Percentiles rank a stretch among this genome's conserved stretches.
Conservation (phyloP, 1,284 basidiomycete genomes). For the Cryptococcus neoformans region DNA sequence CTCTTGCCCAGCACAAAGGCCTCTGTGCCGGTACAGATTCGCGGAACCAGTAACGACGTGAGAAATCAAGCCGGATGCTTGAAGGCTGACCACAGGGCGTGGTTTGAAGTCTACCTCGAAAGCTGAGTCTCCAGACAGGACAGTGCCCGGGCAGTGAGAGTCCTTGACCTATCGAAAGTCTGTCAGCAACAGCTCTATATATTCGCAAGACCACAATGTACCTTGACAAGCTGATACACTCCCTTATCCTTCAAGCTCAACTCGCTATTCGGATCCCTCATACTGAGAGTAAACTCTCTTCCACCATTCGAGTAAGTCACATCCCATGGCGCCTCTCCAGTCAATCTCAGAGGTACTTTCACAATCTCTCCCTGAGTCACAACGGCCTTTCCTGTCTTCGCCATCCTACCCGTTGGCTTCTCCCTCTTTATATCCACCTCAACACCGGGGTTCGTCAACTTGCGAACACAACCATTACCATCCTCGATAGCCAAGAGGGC, state of each 20-base stretch:
- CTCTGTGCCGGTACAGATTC: conserved; percentile 61
- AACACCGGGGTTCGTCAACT: conserved; percentile 66
- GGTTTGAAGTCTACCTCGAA: conserved; percentile 61
- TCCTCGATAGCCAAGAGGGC: conserved; percentile 71
- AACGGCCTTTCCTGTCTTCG: conserved; percentile 57
- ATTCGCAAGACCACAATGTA: conserved; percentile 30
- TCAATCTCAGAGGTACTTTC: conserved; percentile 72
- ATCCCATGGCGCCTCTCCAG: conserved; percentile 81
- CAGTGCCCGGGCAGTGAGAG: conserved; percentile 74
- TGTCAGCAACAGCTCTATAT: too few species aligned
- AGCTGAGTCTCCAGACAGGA: conserved; percentile 60
- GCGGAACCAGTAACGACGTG: conserved; percentile 54
- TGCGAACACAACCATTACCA: conserved; percentile 78
- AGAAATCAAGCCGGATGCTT: conserved; percentile 53
- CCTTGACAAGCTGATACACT: conserved; percentile 68
- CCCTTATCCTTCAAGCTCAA: conserved; percentile 69
- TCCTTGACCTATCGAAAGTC: conserved; percentile 62
- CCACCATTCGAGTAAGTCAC: conserved; percentile 67
- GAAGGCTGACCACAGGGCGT: conserved; percentile 55
- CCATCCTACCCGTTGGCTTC: conserved; percentile 82
- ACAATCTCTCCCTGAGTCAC: conserved; percentile 75
- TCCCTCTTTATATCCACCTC: conserved; percentile 84
- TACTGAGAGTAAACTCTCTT: conserved; percentile 52
- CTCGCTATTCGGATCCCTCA: conserved; percentile 66
- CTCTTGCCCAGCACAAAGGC: conserved; percentile 75